Evolutionary conservation across 2,329 filamentous ascomycete genomes (phyloP).

Genomic region (Torrubiellomyces zombiae): DNA sequence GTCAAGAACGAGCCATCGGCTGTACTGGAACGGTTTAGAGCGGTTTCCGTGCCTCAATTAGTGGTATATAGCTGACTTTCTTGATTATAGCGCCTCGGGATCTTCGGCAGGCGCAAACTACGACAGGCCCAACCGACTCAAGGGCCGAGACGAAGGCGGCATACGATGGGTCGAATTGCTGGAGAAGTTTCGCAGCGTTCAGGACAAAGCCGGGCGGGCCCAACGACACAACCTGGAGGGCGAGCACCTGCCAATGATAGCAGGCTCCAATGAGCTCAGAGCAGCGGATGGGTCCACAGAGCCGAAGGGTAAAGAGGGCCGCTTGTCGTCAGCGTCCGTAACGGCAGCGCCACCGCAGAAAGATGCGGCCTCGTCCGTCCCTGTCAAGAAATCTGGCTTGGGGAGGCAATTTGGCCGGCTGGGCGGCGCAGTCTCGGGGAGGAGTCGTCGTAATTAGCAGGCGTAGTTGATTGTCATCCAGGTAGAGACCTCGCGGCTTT

Average conservation of each 20-base stretch:
- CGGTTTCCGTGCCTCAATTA: constrained; percentile 3
- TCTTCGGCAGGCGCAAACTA: constrained; percentile 38
- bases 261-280: constrained; percentile 26
- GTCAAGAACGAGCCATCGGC: constrained; percentile 1
- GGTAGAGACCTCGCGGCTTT: constrained; percentile 1
- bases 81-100: constrained; percentile 22
- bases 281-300: constrained; percentile 23
- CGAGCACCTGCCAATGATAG: constrained; percentile 26
- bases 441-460: constrained; percentile 35
- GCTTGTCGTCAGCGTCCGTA: constrained; percentile 13
- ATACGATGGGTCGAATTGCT: constrained; percentile 88
- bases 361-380: constrained; percentile 25
- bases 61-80: constrained; percentile 5
- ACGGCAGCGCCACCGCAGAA: constrained; percentile 30
- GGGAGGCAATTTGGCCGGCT: constrained; percentile 54
- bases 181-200: constrained; percentile 84
- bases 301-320: constrained; percentile 23
- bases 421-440: constrained; percentile 53
- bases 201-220: constrained; percentile 64
- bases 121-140: constrained; percentile 64
- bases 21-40: background rate
- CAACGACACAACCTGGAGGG: constrained; percentile 41
- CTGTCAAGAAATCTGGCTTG: constrained; percentile 44
- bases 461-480: no score
- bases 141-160: constrained; percentile 60